These are phyloP conservation scores for Blechomonas ayalai DNA, from an alignment of 208 protist species.

Conservation along the genomic window DNA sequence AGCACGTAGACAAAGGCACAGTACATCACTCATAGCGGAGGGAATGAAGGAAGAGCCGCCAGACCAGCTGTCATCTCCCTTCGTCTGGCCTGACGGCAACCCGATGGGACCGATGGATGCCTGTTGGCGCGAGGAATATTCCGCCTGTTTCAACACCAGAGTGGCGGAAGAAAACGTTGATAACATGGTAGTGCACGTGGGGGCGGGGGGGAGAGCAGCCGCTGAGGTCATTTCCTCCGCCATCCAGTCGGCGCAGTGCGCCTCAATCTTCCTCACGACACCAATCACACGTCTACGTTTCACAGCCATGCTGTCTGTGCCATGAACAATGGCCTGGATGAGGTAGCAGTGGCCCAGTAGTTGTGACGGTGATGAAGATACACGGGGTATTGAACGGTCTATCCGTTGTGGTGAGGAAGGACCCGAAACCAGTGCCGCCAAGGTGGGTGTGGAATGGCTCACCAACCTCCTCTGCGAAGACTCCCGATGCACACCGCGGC, in stretches of 20 bases:
- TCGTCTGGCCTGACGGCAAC: conserved; percentile 11
- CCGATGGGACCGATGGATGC: too few species aligned
- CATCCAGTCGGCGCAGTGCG: conserved; percentile 39
- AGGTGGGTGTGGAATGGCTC: not conserved
- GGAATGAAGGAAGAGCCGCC: conserved; percentile 63
- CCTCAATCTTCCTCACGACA: conserved; percentile 42
- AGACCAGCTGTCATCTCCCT: conserved; percentile 26
- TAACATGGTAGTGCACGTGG: too few species aligned
- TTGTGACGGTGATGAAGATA: not conserved
- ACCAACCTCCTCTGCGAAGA: not conserved
- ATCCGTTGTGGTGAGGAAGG: not conserved
- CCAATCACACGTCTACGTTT: conserved; percentile 40
- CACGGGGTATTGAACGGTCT: conserved; percentile 1
- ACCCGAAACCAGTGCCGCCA: not conserved
- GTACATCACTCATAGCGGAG: conserved; percentile 33
- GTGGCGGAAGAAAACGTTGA: too few species aligned
- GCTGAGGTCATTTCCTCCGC: too few species aligned
- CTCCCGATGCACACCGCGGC: conserved; percentile 1
- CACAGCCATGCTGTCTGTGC: not conserved
- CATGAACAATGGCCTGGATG: conserved; percentile 9
- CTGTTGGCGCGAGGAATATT: too few species aligned
- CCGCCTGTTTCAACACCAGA: too few species aligned
- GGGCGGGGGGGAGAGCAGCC: too few species aligned
- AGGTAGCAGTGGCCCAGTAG: conserved; percentile 18
- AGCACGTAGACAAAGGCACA: conserved; percentile 50